These are phyloP conservation scores for Anthostomella pinea DNA, from an alignment of 2,329 filamentous ascomycete genomes.

Conservation along the genomic window DNA sequence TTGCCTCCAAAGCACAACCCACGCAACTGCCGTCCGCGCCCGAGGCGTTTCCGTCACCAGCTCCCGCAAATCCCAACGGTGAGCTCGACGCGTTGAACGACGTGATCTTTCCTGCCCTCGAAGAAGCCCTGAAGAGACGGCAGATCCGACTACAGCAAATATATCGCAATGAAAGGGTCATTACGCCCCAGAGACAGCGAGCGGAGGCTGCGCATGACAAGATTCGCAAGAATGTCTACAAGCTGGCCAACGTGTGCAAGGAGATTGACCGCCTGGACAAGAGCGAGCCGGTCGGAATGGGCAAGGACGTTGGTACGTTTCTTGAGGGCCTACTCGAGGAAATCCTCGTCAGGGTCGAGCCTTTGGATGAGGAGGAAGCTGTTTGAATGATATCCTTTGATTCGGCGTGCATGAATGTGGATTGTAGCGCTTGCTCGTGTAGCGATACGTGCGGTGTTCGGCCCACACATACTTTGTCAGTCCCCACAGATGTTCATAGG, in stretches of 20 bases:
- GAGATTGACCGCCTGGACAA: slow-evolving; percentile 90
- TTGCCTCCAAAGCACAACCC: slow-evolving; percentile 55
- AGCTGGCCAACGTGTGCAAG: slow-evolving; percentile 77
- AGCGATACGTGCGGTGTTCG: too few relatives aligned
- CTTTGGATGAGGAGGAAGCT: slow-evolving; percentile 69
- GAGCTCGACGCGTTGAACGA: slow-evolving; percentile 85
- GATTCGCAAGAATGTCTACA: slow-evolving; percentile 75
- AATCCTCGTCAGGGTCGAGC: slow-evolving; percentile 86
- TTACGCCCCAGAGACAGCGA: slow-evolving; percentile 65
- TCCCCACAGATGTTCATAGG: too few relatives aligned
- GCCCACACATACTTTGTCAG: too few relatives aligned
- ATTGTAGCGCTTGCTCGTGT: too few relatives aligned
- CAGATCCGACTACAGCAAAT: slow-evolving; percentile 57
- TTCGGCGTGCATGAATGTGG: too few relatives aligned
- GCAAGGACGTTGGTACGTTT: slow-evolving; percentile 82
- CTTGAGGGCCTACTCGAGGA: slow-evolving; percentile 92
- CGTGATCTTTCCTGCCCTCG: slow-evolving; percentile 88
- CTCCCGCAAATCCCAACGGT: slow-evolving; percentile 56
- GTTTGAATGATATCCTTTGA: slow-evolving; percentile 7
- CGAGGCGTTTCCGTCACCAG: slow-evolving; percentile 54
- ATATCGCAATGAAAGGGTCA: slow-evolving; percentile 43
- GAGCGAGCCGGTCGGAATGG: slow-evolving; percentile 88
- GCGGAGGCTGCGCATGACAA: slow-evolving; percentile 75
- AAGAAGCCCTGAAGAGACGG: slow-evolving; percentile 83
- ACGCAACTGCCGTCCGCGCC: slow-evolving; percentile 42